Percentiles rank a stretch among this genome's conserved stretches.
phyloP scores from a whole-genome alignment of 257 asterid species.

The Linderniella brevidens region DNA sequence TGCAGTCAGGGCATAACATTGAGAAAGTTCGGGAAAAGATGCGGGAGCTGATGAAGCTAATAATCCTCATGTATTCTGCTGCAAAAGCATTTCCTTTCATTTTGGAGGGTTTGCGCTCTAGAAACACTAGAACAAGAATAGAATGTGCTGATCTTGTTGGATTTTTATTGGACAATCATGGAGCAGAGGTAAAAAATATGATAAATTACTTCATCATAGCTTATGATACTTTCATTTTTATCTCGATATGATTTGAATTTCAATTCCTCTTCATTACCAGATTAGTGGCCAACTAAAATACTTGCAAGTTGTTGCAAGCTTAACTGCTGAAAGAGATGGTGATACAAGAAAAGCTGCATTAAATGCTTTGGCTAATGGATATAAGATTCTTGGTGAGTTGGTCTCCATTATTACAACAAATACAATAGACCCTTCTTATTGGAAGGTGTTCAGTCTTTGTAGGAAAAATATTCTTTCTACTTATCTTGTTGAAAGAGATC shows the following conservation, averaged over 20 bases:
- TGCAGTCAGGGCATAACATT: slow-evolving; percentile 94
- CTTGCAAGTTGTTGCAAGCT: slow-evolving; percentile 91
- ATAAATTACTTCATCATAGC: slow-evolving; percentile 5
- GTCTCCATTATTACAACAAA: not conserved
- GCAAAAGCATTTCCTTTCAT: slow-evolving; percentile 78
- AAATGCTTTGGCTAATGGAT: slow-evolving; percentile 83
- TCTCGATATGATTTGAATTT: not conserved
- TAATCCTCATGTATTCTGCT: slow-evolving; percentile 64
- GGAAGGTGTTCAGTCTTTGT: not conserved
- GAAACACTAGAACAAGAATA: slow-evolving; percentile 86
- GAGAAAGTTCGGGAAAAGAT: slow-evolving; percentile 88
- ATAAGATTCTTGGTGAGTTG: slow-evolving; percentile 85
- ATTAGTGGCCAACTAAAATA: slow-evolving; percentile 79
- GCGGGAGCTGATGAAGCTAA: slow-evolving; percentile 81
- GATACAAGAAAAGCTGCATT: slow-evolving; percentile 90
- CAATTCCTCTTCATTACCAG: slow-evolving; percentile 21
- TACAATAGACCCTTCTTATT: not conserved
- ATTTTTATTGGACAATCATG: slow-evolving; percentile 78
- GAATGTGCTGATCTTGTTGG: slow-evolving; percentile 93
- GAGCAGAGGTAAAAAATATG: slow-evolving; percentile 46
- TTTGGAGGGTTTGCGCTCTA: slow-evolving; percentile 92
- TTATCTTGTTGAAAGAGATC: no score
- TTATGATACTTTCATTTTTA: not conserved
- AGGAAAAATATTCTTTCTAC: no score
- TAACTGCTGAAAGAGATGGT: slow-evolving; percentile 97